Evolutionary conservation across 306 rosid species (phyloP), one percentile per base, ranked within the genome.

Genomic region (Dicorynia guianensis): DNA sequence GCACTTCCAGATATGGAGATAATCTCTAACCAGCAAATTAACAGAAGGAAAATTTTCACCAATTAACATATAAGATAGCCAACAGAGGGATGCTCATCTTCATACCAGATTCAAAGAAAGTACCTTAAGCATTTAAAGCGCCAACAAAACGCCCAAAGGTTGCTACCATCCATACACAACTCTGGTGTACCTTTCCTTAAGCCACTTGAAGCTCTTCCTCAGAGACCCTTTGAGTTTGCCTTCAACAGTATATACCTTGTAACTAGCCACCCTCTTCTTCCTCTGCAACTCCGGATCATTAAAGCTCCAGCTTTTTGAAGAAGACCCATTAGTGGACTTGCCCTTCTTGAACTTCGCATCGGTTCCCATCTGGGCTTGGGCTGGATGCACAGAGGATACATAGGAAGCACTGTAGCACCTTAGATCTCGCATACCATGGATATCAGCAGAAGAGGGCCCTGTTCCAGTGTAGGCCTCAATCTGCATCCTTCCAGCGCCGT

Each of bases 251-350:
- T 94, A 94, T 38, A 90, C 97, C 82, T 94, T 94, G 67, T 94
- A 94, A 81, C 98, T 87, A 13, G 97, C 98, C 4, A 94, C 97
- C 74, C 97, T 90, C 75, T 86, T 94, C 85, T 87, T 91, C 88
- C 98, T 84, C 94, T 90, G 93, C 83, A 92, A 66, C 81, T 94
- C 98, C 3, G 98, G 96, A 74, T 94, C 98, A 62, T 61, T 84
- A 18, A 94, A 84, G 39, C 93, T 90, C 97, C 97, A 94, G 40
- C 82, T 80, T 57, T 88, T 91, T 0, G 97, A 91, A 12, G 73
- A 34, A 0, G 87, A 84, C 36, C 88, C 88, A 18, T 89, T 91
- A 9, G 88, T 83, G 3, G 96, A 91, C 73, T 91, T 91, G 1
- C 91, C 98, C 75, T 90, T 94, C 86, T 88, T 94, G 84, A 90